phyloP scores from a whole-genome alignment of 208 protist species.

The Chromosphaera perkinsii region DNA sequence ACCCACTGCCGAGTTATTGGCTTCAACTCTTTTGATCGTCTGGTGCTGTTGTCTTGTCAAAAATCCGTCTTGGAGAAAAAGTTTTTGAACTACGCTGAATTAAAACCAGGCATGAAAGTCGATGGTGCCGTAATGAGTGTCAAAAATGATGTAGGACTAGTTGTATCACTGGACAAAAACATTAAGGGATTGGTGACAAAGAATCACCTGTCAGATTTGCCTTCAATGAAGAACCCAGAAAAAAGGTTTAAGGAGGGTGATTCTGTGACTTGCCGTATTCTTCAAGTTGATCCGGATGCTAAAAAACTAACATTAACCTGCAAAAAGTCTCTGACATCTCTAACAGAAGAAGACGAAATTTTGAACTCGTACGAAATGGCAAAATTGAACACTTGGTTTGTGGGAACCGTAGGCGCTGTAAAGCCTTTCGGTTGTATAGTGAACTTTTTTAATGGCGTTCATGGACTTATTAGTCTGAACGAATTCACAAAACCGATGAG shows the following conservation, averaged over 20 bases:
- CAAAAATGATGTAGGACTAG: not conserved
- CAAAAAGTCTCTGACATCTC: too few relatives aligned
- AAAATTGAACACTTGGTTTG: too few relatives aligned
- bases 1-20: not conserved
- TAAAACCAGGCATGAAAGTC: slow-evolving; percentile 4
- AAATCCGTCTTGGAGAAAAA: not conserved
- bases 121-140: not conserved
- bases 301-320: too few relatives aligned
- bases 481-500: not conserved
- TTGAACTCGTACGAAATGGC: too few relatives aligned
- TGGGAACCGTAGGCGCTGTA: not conserved
- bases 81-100: not conserved
- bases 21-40: slow-evolving; percentile 1
- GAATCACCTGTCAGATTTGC: not conserved
- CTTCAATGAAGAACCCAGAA: not conserved
- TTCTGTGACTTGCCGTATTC: not conserved
- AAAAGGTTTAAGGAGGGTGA: not conserved
- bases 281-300: too few relatives aligned
- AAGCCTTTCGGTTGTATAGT: slow-evolving; percentile 3
- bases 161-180: not conserved
- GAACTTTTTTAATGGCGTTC: not conserved
- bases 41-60: not conserved
- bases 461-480: not conserved
- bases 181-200: not conserved
- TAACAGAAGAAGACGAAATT: too few relatives aligned